Base-by-base conservation (phyloP, 305 asterid species). In the Fraxinus albicans region DNA sequence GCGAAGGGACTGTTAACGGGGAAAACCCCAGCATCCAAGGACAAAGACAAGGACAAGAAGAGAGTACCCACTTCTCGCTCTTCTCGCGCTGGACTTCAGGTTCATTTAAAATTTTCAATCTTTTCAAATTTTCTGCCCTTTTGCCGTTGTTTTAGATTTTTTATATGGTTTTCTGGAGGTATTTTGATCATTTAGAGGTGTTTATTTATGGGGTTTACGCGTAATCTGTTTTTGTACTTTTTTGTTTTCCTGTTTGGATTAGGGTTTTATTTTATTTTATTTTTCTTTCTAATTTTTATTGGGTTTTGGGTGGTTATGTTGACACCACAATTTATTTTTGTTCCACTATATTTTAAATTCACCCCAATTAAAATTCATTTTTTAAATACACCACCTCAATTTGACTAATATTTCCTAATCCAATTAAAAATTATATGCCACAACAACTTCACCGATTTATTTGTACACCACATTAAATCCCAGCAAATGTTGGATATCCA, bases 81-180 rank as follows among this genome's bases (percentile, higher is more conserved):
- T 81, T 91, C 97, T 82, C 94, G 97, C 29, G 97, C 95, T 50
- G 98, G 98, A 21, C 97, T 92, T 83, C 96, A 91, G 95, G 98
- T 91, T 85, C 34, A 25, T 67, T 67, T 23, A 7, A 1, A 10
- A 55, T 25, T 12, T 19, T 63, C 82, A 63, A 73, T 78, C 70
- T 1, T 9, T 33, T 63, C 50, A 29, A 9, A 55, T 55, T 80
- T 82, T 29, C 31, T 29, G 9, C 33, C 0, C 23, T 23, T 13
- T 70, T n/a, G 3, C 38, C 31, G 23, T 36, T 38, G 5, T 17
- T 3, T 53, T 73, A 50, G 8, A n/a, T 31, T 4, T 47, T 73
- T 40, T 10, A 8, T 38, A 23, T 8, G 36, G 38, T 67, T 25
- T 67, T 5, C 19, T 25, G 38, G 74, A 12, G 36, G 19, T 67